Evolutionary conservation across 176 grass and related monocot species (phyloP), one percentile per base, ranked within the genome.

Genomic region (Paspalum notatum): DNA sequence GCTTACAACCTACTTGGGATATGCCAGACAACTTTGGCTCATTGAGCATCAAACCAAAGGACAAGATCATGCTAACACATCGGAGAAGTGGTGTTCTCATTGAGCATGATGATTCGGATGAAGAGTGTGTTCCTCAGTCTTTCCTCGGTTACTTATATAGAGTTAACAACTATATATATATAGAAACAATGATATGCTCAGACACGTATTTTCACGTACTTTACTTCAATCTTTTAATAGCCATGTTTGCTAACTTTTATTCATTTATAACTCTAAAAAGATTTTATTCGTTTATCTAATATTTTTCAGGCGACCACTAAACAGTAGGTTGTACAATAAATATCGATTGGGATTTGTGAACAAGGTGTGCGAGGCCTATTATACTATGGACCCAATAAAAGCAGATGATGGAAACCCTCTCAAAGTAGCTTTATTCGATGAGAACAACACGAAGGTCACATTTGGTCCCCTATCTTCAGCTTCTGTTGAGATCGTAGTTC

Each of bases 51-150:
- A 41, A 9, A 5, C 0, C 38, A 10, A 41, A 41, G 62, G 32
- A 32, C 32, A 2, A 39, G 8, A 16, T 17, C 62, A 66, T 42
- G 65, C 65, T 48, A 21, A 26, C 67, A 48, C 44, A 2, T 70
- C 6, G 5, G 67, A 25, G 26, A 14, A 48, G 44, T 14, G 21
- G 67, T 49, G 21, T 70, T 25, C 12, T 48, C 21, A 48, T 70
- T 70, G 21, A 26, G 43, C 21, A 43, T 48, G 44, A 70, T 8
- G 67, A 49, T 70, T 48, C 43, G 16, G 67, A 70, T 70, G 67
- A 70, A 14, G 11, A 46, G 66, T 68, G 66, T 40, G 66, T 46
- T 46, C 20, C 38, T 66, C 18, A n/a, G 18, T 58, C n/a, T 20
- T 22, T 58, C n/a, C 55, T 50, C 47, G 4, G 12, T 12, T 50